Conservation (phyloP, 257 asterid species). For the Knoxia roxburghii region DNA sequence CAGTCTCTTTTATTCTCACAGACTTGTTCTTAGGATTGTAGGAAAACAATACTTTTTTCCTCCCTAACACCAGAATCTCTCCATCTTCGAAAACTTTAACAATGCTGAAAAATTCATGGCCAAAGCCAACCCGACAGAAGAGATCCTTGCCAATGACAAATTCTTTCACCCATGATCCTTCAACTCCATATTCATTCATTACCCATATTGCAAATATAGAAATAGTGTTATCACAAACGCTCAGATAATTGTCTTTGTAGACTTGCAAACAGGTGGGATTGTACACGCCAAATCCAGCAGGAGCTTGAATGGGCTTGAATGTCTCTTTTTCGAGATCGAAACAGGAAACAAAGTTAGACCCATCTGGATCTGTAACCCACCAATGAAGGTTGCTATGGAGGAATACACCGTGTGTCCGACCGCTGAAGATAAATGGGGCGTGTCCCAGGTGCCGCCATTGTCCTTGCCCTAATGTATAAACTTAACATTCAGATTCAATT, state of each 20-base stretch:
- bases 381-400: conserved; percentile 37
- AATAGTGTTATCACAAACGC: conserved; percentile 37
- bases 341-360: conserved; percentile 32
- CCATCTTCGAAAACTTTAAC: conserved; percentile 37
- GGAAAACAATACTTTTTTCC: no score
- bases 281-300: conserved; percentile 16
- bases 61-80: conserved; percentile 36
- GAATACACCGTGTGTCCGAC: conserved; percentile 21
- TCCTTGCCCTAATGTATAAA: conserved; percentile 35
- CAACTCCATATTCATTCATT: conserved; percentile 45
- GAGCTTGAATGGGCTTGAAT: conserved; percentile 30
- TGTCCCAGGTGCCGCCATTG: conserved; percentile 20
- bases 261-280: conserved; percentile 32
- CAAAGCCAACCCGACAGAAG: conserved; percentile 21
- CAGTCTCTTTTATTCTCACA: neutral
- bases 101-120: conserved; percentile 26
- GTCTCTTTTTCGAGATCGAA: conserved; percentile 40
- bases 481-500: conserved; percentile 36
- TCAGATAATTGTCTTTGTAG: conserved; percentile 18
- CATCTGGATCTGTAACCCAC: conserved; percentile 33
- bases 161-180: conserved; percentile 39
- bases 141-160: conserved; percentile 28
- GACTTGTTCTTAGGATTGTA: conserved; percentile 10
- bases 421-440: conserved; percentile 25
- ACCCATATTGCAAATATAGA: conserved; percentile 39